Evolutionary conservation across 306 rosid genomes (phyloP).

Genomic region (Chamaecrista fasciculata): DNA sequence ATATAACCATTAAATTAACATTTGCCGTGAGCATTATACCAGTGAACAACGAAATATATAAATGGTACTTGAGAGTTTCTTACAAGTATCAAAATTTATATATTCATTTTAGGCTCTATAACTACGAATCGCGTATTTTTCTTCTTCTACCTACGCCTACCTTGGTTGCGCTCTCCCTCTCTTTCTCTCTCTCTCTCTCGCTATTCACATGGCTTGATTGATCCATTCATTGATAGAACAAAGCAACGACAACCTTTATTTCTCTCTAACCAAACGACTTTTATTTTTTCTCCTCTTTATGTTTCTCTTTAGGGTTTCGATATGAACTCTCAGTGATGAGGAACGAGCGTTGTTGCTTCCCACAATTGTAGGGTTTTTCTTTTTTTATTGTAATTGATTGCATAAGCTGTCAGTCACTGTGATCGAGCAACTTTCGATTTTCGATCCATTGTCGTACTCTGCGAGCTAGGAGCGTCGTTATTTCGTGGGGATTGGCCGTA

Average conservation of each 20-base stretch:
- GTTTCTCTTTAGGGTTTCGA: conserved; percentile 57
- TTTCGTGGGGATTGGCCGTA: conserved; percentile 7
- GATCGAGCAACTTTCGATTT: conserved; percentile 34
- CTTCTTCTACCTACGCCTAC: background rate
- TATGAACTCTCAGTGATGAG: conserved; percentile 32
- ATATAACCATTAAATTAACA: too few relatives aligned
- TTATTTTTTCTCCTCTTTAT: background rate
- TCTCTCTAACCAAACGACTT: conserved; percentile 32
- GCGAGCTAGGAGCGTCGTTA: conserved; percentile 21
- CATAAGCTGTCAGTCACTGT: background rate
- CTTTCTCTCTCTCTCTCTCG: conserved; percentile 14
- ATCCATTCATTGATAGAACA: conserved; percentile 20
- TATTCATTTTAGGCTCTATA: background rate
- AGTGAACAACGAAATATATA: too few relatives aligned
- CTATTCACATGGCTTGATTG: conserved; percentile 2
- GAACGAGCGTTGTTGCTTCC: conserved; percentile 14
- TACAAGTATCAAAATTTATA: too few relatives aligned
- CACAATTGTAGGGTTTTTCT: conserved; percentile 35
- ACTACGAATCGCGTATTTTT: background rate
- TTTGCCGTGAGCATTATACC: too few relatives aligned
- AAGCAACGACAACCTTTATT: conserved; percentile 26
- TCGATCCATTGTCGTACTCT: background rate
- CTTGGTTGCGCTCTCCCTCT: conserved; percentile 12
- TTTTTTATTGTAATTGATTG: background rate
- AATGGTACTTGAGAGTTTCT: too few relatives aligned